Percentiles rank a stretch among this genome's conserved stretches.
These are phyloP conservation scores for Suillus sp. DNA, from an alignment of 768 basidiomycete genomes.

Conservation along the genomic window DNA sequence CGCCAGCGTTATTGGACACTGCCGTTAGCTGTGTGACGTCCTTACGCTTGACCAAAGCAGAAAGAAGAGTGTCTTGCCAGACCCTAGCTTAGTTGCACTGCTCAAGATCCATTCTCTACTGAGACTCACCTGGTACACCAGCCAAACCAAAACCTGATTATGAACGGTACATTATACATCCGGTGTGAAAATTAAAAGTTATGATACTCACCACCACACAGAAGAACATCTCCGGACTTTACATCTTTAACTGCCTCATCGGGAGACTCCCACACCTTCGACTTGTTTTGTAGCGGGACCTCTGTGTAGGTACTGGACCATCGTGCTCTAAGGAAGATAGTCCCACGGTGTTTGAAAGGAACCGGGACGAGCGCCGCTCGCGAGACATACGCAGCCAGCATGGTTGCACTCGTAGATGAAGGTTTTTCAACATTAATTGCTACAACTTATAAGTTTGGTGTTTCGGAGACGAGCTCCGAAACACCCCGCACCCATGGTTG, in stretches of 20 bases:
- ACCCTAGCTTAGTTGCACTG: not conserved
- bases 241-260: constrained; percentile 85
- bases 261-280: constrained; percentile 78
- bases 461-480: not conserved
- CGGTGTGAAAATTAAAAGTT: not conserved
- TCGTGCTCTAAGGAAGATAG: constrained; percentile 16
- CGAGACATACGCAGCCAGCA: constrained; percentile 24
- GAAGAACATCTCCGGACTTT: constrained; percentile 74
- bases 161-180: not conserved
- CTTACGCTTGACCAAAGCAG: constrained; percentile 70
- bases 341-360: constrained; percentile 16
- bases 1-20: constrained; percentile 88
- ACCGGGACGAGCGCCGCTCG: constrained; percentile 21
- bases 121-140: constrained; percentile 74
- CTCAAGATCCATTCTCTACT: no score
- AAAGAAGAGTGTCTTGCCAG: constrained; percentile 73
- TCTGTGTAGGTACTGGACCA: constrained; percentile 28
- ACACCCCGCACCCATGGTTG: not conserved
- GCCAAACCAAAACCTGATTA: constrained; percentile 82
- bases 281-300: constrained; percentile 36
- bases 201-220: constrained; percentile 74
- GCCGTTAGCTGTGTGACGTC: constrained; percentile 78
- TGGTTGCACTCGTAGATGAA: constrained; percentile 8
- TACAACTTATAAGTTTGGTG: not conserved
- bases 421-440: no score